Evolutionary conservation across 768 basidiomycete genomes (phyloP), one percentile per base, ranked within the genome.

Genomic region (Lentinula sp.): DNA sequence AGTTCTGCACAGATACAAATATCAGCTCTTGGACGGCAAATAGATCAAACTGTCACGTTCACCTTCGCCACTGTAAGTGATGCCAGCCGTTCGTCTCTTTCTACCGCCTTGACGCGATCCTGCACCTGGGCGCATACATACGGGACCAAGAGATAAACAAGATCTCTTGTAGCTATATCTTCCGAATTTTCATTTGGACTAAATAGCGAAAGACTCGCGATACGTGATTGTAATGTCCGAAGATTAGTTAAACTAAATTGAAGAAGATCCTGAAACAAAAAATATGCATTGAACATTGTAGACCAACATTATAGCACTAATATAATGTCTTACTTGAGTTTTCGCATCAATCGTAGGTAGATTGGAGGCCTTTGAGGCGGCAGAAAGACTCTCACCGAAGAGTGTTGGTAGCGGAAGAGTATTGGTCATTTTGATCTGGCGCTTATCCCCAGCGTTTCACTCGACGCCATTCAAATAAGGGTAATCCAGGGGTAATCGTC

Each of bases 131-230:
- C 83, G 39, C 77, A 69, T 20, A 85, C 79, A 67, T 81, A 94
- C 0, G 90, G 87, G 4, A 91, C 84, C 43, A 86, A 77, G 10
- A 96, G 77, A 72, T 91, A 95, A 1, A 87, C 74, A 39, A 95
- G 74, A 74, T 94, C 85, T 37, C 78, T 73, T 1, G 93, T 92
- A 2, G 89, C 78, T 59, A 96, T 85, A 70, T 96, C 93, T 49
- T 93, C 89, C 16, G 94, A 74, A 0, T 78, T 79, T 68, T 96
- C 93, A 67, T 95, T 95, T 3, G 86, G 77, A 61, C 92, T 94
- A 75, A 95, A 93, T 39, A 95, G 73, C 0, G 84, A 82, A 48
- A 95, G 76, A 42, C 78, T 79, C 28, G 79, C 65, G 59, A 93
- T 78, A 28, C 85, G 81, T 36, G 79, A 73, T 50, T 77, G 74